A percentile compares a stretch with the other conserved stretches of the same genome.
Evolutionary conservation across 1,139 yeast species (phyloP).

Genomic region (Blastobotrys petasosporus): DNA sequence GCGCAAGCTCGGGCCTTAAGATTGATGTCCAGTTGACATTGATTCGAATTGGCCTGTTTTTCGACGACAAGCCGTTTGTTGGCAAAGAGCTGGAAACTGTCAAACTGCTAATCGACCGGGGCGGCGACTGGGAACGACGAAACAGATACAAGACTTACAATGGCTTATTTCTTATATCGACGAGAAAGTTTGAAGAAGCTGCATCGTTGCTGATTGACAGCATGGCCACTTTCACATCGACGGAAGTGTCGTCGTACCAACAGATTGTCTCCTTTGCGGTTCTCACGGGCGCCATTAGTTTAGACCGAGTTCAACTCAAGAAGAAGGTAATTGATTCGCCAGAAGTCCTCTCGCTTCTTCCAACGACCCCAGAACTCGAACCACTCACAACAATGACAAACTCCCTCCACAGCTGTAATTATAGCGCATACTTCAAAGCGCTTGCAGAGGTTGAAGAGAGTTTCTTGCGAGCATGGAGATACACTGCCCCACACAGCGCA

Average conservation of each 20-base stretch:
- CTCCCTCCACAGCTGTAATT: conserved; percentile 84
- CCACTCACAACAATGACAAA: conserved; percentile 82
- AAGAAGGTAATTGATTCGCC: conserved; percentile 87
- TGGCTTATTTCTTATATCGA: conserved; percentile 78
- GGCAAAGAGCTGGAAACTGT: conserved; percentile 71
- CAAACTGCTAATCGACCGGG: conserved; percentile 74
- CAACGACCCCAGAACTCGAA: conserved; percentile 65
- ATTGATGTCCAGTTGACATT: conserved; percentile 80
- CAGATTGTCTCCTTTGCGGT: conserved; percentile 86
- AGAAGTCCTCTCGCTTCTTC: conserved; percentile 75
- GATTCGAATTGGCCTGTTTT: conserved; percentile 82
- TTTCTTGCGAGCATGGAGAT: conserved; percentile 67
- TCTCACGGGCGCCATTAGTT: conserved; percentile 73
- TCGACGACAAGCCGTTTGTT: conserved; percentile 65
- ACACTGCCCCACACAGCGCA: conserved; percentile 70
- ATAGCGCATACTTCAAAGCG: conserved; percentile 70
- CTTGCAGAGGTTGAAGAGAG: conserved; percentile 74
- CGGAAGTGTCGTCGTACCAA: conserved; percentile 84
- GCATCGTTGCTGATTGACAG: conserved; percentile 81
- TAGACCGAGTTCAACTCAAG: conserved; percentile 82
- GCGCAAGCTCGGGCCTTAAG: conserved; percentile 78
- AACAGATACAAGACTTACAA: conserved; percentile 88
- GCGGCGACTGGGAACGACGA: conserved; percentile 99
- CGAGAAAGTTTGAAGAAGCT: conserved; percentile 81
- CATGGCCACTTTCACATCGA: conserved; percentile 92